Base-by-base conservation (phyloP, 495 filamentous ascomycete species). In the Parachaetomium inaequale region DNA sequence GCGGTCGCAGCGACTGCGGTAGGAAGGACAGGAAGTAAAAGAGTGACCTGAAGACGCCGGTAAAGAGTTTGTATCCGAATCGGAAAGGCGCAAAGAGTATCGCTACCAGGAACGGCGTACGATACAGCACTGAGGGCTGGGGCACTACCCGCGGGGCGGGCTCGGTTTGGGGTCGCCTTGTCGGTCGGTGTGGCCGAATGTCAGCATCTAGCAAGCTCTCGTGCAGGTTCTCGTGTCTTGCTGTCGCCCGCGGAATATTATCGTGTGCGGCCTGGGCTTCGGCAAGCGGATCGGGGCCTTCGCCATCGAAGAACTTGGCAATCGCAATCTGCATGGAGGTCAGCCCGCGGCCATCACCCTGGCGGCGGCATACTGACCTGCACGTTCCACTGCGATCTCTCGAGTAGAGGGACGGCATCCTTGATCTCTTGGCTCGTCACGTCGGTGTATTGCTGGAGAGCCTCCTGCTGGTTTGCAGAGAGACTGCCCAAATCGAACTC, bases 221-320 rank as follows among this genome's bases (percentile, higher is more conserved):
- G 59, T 88, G 79, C 0, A 95, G 76, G 51, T 87, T 90, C 65
- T 96, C 92, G 60, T 85, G 85, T 38, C 88, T 79, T 8, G 77
- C 73, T 25, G 82, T 73, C 61, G 78, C 76, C 17, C 82, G 79
- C 19, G 85, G 85, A 55, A 84, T 79, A n/a, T 83, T 69, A 46
- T 79, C 70, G 40, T 86, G 76, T 29, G 86, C 82, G 38, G 87
- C 83, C 55, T 87, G 79, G 61, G 90, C 87, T 76, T 91, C 89
- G 65, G 90, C 90, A 7, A 93, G 78, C 6, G 85, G 87, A 70
- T 96, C 90, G 38, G 90, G 84, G 5, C 87, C 85, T 75, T 98
- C 95, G 54, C 95, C 94, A 72, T 98, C 94, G 71, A 97, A 98
- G 84, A 98, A 98, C 69, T 93, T 93, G 53, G 94, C 83, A 54